A percentile compares a stretch with the other conserved stretches of the same genome.
These are phyloP conservation scores for Yamadazyma oceani DNA, from an alignment of 1,139 yeast genomes.

Conservation along the genomic window DNA sequence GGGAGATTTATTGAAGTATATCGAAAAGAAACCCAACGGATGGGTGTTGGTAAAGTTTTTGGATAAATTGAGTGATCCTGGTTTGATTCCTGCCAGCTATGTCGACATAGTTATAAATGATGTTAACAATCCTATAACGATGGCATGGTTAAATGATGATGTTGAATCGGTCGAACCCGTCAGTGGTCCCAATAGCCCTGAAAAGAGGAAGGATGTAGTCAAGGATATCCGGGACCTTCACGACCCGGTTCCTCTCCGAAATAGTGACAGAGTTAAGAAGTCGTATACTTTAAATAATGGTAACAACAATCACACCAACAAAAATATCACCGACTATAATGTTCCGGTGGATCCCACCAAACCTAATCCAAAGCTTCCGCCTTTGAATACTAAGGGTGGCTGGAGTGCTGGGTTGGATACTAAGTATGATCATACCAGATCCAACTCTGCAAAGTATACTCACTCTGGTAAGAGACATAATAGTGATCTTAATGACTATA, in stretches of 20 bases:
- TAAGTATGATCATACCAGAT: neutral
- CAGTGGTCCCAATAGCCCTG: neutral
- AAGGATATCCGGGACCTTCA: conserved; percentile 9
- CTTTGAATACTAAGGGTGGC: neutral
- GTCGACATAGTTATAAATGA: conserved; percentile 50
- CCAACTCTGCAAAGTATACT: neutral
- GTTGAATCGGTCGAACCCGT: neutral
- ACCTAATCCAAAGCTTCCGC: neutral
- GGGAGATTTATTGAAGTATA: conserved; percentile 42
- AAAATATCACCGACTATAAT: too few relatives aligned
- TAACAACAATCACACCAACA: too few relatives aligned
- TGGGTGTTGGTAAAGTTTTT: conserved; percentile 46
- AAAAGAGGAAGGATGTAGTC: neutral
- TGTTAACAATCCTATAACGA: conserved; percentile 34
- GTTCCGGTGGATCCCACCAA: neutral
- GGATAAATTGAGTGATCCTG: conserved; percentile 36
- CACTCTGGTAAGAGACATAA: conserved; percentile 2
- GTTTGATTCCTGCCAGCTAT: conserved; percentile 43
- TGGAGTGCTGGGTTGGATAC: neutral
- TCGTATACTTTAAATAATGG: neutral
- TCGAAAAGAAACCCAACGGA: conserved; percentile 41
- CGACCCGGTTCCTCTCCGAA: conserved; percentile 11
- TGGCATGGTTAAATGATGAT: conserved; percentile 33
- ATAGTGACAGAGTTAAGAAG: conserved; percentile 6
- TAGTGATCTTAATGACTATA: conserved; percentile 3